Evolutionary conservation across 2,329 filamentous ascomycete genomes (phyloP), one percentile per base, ranked within the genome.

Genomic region (Pseudocercospora macadamiae): DNA sequence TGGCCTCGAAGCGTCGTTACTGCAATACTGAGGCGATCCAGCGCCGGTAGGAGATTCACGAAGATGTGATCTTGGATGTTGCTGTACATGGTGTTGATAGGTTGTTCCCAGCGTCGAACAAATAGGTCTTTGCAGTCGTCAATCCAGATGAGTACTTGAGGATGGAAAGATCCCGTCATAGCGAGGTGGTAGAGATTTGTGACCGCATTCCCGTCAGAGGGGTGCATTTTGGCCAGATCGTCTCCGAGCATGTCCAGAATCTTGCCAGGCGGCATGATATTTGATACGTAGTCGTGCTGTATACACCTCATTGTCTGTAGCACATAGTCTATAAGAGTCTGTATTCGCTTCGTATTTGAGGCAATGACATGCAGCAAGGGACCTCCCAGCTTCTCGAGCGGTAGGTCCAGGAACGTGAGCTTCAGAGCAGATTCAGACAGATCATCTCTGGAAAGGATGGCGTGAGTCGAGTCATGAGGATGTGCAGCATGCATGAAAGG

Each of bases 51-150:
- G 52, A 97, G 86, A 72, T 96, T 93, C 70, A 96, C 89, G 70
- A 96, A 93, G 0, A 92, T 81, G 10, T 97, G 81, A 53, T 85
- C 84, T 51, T 91, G 85, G 8, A 97, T 82, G 54, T 86, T 88
- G 60, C 90, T 87, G 18, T 97, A 87, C 1, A 92, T 91, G 3
- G 86, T 85, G 1, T 85, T 82, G 2, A 96, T 89, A 4, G 90
- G 88, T 70, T 93, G 96, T 63, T 97, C 93, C 95, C 95, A 99
- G 49, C 95, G 83, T 75, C 96, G 97, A 68, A 96, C 90, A 37
- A 67, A 66, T 2, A 60, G 63, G 19, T 72, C 70, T 48, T 68
- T 68, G 42, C 72, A 60, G 36, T 73, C 70, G 14, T 58, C 64
- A 1, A 99, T 81, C 89, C 96, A 99, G 71, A 97, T 92, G 59